Evolutionary conservation across 306 rosid species (phyloP).

Genomic region (Fragaria nilgerrensis): DNA sequence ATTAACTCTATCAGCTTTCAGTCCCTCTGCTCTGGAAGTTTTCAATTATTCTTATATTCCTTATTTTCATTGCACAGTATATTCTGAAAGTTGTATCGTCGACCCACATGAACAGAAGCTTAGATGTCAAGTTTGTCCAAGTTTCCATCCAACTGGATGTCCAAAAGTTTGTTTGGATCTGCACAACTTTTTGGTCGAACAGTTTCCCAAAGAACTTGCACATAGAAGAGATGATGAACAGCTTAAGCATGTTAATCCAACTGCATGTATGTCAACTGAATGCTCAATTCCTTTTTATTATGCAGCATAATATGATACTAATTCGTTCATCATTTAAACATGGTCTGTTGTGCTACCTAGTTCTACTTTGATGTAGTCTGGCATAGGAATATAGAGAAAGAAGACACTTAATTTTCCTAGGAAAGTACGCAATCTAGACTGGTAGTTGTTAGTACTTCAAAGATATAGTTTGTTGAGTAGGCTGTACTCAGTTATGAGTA

Average conservation of each 20-base stretch:
- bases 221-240: slow-evolving; percentile 43
- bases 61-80: slow-evolving; percentile 41
- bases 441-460: neutral
- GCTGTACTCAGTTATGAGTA: neutral
- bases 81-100: slow-evolving; percentile 61
- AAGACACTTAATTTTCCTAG: neutral
- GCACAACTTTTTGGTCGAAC: slow-evolving; percentile 54
- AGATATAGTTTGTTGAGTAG: neutral
- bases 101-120: slow-evolving; percentile 44
- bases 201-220: slow-evolving; percentile 62
- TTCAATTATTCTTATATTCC: slow-evolving; percentile 13
- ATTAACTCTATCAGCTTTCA: slow-evolving; percentile 20
- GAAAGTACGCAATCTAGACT: neutral
- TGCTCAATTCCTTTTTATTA: slow-evolving; percentile 15
- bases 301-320: neutral
- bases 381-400: neutral
- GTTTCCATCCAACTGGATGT: slow-evolving; percentile 61
- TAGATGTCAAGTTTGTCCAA: slow-evolving; percentile 67
- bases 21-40: slow-evolving; percentile 13
- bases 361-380: neutral
- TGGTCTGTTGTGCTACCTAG: neutral
- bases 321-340: neutral
- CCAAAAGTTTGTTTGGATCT: slow-evolving; percentile 76
- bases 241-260: slow-evolving; percentile 32
- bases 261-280: slow-evolving; percentile 41